Conservation (phyloP, 768 basidiomycete genomes). For the Candolleomyces eurysporus region DNA sequence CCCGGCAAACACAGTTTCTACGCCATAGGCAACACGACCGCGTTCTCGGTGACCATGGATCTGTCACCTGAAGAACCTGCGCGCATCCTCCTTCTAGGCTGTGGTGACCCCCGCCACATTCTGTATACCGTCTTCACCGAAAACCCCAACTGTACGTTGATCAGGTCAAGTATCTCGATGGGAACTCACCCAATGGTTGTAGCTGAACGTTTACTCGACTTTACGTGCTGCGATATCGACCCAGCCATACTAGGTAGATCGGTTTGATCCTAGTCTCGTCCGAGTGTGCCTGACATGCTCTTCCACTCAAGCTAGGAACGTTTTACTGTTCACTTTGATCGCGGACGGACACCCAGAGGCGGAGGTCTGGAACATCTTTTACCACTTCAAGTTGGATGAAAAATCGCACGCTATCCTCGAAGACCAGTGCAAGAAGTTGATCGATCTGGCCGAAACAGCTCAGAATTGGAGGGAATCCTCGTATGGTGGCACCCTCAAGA, state of each 20-base stretch:
- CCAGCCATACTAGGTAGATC: constrained; percentile 48
- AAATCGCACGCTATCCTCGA: constrained; percentile 28
- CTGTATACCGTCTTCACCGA: constrained; percentile 46
- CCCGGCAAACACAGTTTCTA: constrained; percentile 50
- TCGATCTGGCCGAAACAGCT: constrained; percentile 19
- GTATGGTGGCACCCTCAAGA: constrained; percentile 40
- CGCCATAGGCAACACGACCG: constrained; percentile 58
- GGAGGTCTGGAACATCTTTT: constrained; percentile 45
- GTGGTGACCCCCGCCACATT: constrained; percentile 60
- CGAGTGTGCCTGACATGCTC: neutral
- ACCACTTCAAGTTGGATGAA: constrained; percentile 45
- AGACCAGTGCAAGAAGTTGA: constrained; percentile 38
- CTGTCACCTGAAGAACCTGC: constrained; percentile 46
- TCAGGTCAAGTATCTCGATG: neutral
- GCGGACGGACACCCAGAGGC: constrained; percentile 23
- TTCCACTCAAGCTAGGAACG: constrained; percentile 42
- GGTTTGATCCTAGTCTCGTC: no score
- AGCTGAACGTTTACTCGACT: constrained; percentile 37
- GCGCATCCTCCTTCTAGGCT: constrained; percentile 51
- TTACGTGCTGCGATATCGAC: constrained; percentile 52
- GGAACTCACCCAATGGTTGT: neutral
- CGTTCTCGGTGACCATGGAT: constrained; percentile 46
- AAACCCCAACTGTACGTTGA: constrained; percentile 19
- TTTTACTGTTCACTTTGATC: constrained; percentile 44
- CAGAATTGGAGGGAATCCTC: constrained; percentile 21